A percentile compares a stretch with the other conserved stretches of the same genome.
Evolutionary conservation across 148 eudicot genomes (phyloP).

Genomic region (Heliosperma pusillum): DNA sequence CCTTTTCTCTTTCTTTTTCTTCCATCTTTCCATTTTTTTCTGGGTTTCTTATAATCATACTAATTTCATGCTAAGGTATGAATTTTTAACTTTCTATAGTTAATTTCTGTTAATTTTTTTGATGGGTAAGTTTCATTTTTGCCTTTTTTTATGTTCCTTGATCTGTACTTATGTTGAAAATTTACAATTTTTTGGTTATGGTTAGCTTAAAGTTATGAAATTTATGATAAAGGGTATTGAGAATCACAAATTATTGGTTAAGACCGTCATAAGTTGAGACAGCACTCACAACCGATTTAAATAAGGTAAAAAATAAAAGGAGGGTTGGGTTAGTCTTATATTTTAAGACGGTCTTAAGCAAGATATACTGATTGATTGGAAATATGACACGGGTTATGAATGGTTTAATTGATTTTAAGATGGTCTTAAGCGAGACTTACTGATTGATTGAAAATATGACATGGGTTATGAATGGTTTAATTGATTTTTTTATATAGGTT

Average conservation of each 20-base stretch:
- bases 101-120: constrained; percentile 9
- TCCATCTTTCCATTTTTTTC: constrained; percentile 5
- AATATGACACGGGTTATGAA: constrained; percentile 6
- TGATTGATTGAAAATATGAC: constrained; percentile 8
- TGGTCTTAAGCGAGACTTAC: no score
- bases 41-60: constrained; percentile 3
- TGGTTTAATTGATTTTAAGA: not conserved
- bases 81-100: not conserved
- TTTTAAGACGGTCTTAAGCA: no score
- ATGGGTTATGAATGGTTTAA: not conserved
- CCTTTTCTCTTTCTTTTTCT: constrained; percentile 11
- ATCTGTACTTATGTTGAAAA: constrained; percentile 15
- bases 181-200: constrained; percentile 8
- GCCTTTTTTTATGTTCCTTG: constrained; percentile 10
- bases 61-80: constrained; percentile 18
- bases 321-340: no score
- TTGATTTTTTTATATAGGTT: not conserved
- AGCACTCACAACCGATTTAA: no score
- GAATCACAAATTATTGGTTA: not conserved
- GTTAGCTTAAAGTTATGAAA: constrained; percentile 13
- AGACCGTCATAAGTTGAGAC: no score
- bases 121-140: not conserved
- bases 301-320: no score
- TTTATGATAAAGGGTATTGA: constrained; percentile 16
- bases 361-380: no score